Evolutionary conservation across 805 yeast species (phyloP).

Genomic region (Zygoascus bituminiphila): DNA sequence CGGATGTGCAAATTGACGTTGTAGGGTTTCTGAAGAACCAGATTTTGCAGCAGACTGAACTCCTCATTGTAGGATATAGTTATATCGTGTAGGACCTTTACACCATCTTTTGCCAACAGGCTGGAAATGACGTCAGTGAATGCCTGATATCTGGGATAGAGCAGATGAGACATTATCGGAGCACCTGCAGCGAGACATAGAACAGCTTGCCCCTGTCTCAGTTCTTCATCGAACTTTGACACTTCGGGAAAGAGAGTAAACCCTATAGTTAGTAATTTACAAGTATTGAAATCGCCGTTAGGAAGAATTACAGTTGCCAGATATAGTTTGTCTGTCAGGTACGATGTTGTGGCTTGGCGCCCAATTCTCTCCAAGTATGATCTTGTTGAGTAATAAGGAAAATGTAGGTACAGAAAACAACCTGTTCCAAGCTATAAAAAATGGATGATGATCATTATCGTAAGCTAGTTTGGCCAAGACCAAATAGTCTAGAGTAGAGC

Average conservation of each 20-base stretch:
- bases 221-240: constrained; percentile 36
- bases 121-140: constrained; percentile 16
- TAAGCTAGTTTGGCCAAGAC: constrained; percentile 35
- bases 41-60: neutral
- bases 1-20: neutral
- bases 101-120: constrained; percentile 17
- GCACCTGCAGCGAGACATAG: constrained; percentile 49
- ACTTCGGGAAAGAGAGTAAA: constrained; percentile 80
- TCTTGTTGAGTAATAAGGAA: constrained; percentile 37
- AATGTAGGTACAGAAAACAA: constrained; percentile 56
- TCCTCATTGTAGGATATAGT: constrained; percentile 37
- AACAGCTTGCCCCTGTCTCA: constrained; percentile 40
- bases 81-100: constrained; percentile 41
- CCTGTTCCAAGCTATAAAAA: constrained; percentile 64
- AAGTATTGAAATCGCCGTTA: constrained; percentile 4
- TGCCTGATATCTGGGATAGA: constrained; percentile 63
- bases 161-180: constrained; percentile 50
- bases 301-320: neutral
- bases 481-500: constrained; percentile 57
- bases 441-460: constrained; percentile 14
- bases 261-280: constrained; percentile 41
- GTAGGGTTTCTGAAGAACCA: neutral
- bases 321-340: constrained; percentile 29
- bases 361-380: constrained; percentile 66
- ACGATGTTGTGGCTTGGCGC: constrained; percentile 22